Percentiles rank a stretch among this genome's conserved stretches.
Evolutionary conservation across 2,329 filamentous ascomycete species (phyloP).

Genomic region (Penicillium sp.): DNA sequence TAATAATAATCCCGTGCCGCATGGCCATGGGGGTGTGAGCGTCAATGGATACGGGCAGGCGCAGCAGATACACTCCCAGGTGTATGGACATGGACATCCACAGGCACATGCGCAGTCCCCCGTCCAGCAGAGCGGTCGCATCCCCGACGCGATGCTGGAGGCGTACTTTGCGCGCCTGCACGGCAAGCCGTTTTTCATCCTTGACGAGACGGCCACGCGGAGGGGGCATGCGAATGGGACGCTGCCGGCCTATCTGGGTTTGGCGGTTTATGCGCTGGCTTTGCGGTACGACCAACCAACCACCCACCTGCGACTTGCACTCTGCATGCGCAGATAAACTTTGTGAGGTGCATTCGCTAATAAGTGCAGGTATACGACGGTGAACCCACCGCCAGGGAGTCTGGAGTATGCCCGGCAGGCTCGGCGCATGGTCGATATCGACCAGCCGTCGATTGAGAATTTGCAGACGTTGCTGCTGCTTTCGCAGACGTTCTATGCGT

Average conservation of each 20-base stretch:
- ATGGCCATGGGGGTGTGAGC: background rate
- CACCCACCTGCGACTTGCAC: slow-evolving; percentile 10
- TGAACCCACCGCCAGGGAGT: slow-evolving; percentile 70
- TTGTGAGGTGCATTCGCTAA: slow-evolving; percentile 17
- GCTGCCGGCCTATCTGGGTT: slow-evolving; percentile 47
- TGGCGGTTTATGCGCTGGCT: slow-evolving; percentile 55
- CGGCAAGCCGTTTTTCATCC: slow-evolving; percentile 78
- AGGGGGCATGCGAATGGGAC: slow-evolving; percentile 73
- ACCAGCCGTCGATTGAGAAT: slow-evolving; percentile 79
- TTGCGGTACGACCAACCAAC: slow-evolving; percentile 56
- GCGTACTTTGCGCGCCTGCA: slow-evolving; percentile 81
- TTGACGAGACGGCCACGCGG: slow-evolving; percentile 76
- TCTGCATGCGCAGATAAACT: background rate
- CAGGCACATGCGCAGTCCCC: background rate
- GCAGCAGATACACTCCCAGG: background rate
- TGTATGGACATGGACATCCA: too few relatives aligned
- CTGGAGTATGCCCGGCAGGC: slow-evolving; percentile 75
- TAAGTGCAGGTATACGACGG: slow-evolving; percentile 68
- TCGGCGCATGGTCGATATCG: slow-evolving; percentile 72
- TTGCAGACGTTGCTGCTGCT: slow-evolving; percentile 78
- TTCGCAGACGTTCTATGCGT: slow-evolving; percentile 74
- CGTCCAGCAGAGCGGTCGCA: slow-evolving; percentile 39
- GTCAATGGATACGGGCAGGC: background rate
- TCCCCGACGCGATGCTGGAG: slow-evolving; percentile 70
- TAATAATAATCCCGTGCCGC: background rate